These are phyloP conservation scores for Helicocarpus griseus DNA, from an alignment of 2,329 filamentous ascomycete species.

Conservation along the genomic window DNA sequence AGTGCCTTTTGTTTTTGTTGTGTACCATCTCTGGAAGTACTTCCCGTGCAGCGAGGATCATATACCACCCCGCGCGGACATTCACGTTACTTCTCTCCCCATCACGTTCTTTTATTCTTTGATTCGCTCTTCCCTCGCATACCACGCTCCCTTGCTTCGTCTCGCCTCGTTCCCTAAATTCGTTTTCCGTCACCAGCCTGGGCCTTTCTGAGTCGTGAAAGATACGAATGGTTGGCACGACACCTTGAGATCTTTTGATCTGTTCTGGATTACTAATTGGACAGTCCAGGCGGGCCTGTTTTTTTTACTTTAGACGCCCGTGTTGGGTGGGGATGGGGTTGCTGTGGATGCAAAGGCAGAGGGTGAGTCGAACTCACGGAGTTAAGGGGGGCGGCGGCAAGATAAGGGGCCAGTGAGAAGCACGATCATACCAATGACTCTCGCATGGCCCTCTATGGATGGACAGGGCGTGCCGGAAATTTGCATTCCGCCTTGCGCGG, in stretches of 20 bases:
- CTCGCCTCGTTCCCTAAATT: not conserved
- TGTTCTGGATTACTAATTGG: too few relatives aligned
- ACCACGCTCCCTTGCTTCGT: not conserved
- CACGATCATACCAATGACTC: too few relatives aligned
- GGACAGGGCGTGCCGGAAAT: too few relatives aligned
- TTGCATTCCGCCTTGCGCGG: too few relatives aligned
- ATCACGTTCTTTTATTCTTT: not conserved
- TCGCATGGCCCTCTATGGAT: too few relatives aligned
- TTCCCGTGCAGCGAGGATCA: too few relatives aligned
- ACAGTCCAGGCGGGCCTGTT: not conserved
- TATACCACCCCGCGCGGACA: not conserved
- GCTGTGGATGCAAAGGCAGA: not conserved
- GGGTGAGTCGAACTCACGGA: not conserved
- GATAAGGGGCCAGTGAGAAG: not conserved
- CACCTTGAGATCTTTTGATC: too few relatives aligned
- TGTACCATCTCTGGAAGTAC: too few relatives aligned
- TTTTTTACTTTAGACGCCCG: not conserved
- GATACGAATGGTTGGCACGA: too few relatives aligned
- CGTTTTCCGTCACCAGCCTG: too few relatives aligned
- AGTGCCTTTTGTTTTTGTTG: too few relatives aligned
- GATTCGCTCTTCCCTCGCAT: not conserved
- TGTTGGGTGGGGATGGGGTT: not conserved
- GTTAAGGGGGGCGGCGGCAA: not conserved
- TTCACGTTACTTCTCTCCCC: not conserved
- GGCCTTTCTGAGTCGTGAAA: too few relatives aligned